A percentile compares a stretch with the other conserved stretches of the same genome.
These are phyloP conservation scores for Fonsecaea pedrosoi DNA, from an alignment of 2,329 filamentous ascomycete species.

Conservation along the genomic window DNA sequence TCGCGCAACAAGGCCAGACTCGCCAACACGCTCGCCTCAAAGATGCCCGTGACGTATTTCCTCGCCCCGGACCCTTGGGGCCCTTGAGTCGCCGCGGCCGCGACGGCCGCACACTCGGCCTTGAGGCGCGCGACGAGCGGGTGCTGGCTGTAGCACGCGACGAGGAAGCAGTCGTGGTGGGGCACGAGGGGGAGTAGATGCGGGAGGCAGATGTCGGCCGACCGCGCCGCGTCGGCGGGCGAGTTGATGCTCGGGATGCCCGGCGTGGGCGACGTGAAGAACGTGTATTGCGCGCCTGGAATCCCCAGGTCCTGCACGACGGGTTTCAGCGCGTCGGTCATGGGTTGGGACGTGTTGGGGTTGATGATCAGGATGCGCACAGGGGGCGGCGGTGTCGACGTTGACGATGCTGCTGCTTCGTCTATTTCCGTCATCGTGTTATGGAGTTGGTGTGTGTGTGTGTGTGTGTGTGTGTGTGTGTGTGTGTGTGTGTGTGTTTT, in stretches of 20 bases:
- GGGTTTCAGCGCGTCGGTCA: conserved; percentile 53
- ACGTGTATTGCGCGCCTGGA: conserved; percentile 56
- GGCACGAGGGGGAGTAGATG: conserved; percentile 55
- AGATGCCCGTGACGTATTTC: conserved; percentile 77
- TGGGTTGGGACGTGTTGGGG: conserved; percentile 53
- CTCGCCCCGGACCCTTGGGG: conserved; percentile 37
- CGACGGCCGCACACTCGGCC: conserved; percentile 45
- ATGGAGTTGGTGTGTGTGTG: no score
- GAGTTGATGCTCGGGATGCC: conserved; percentile 81
- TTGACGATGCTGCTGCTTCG: not conserved
- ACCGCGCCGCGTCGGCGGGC: conserved; percentile 69
- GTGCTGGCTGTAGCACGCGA: conserved; percentile 89
- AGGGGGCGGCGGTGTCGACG: not conserved
- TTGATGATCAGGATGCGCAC: conserved; percentile 51
- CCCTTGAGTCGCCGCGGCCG: conserved; percentile 22
- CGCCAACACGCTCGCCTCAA: conserved; percentile 78
- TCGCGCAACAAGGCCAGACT: conserved; percentile 62
- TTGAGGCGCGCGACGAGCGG: conserved; percentile 71
- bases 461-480: no score
- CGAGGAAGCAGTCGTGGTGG: conserved; percentile 73
- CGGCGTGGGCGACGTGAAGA: conserved; percentile 66
- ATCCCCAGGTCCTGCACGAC: conserved; percentile 49
- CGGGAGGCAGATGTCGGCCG: conserved; percentile 66
- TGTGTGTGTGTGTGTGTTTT: not conserved
- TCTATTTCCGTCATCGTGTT: not conserved